Percentiles rank a stretch among this genome's conserved stretches.
phyloP scores from a whole-genome alignment of 805 yeast genomes.

The Candida gorgasii region DNA sequence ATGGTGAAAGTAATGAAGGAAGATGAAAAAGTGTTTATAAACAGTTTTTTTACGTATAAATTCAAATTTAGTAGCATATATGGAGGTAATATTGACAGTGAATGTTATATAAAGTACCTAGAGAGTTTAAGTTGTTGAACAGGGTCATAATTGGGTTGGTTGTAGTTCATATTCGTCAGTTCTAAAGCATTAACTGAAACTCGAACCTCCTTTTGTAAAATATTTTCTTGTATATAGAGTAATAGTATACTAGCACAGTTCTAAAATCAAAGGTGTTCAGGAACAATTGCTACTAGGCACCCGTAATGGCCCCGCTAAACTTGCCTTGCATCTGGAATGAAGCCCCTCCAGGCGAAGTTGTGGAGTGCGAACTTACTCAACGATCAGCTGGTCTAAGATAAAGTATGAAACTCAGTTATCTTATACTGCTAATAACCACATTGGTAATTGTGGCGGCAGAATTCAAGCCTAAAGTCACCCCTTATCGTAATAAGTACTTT shows the following conservation, averaged over 20 bases:
- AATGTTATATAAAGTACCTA: slow-evolving; percentile 7
- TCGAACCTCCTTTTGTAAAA: too few relatives aligned
- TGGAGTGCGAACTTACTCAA: neutral
- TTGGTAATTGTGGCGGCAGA: slow-evolving; percentile 2
- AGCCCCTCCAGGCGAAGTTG: too few relatives aligned
- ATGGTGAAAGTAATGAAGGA: slow-evolving; percentile 29
- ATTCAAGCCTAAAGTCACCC: slow-evolving; percentile 24
- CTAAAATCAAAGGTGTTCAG: too few relatives aligned
- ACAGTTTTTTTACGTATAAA: slow-evolving; percentile 31
- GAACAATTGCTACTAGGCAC: too few relatives aligned
- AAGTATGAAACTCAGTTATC: neutral
- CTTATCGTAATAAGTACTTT: slow-evolving; percentile 11
- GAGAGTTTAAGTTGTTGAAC: neutral
- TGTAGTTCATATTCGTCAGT: neutral
- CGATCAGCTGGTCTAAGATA: too few relatives aligned
- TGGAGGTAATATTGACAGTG: slow-evolving; percentile 19
- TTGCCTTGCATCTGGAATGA: too few relatives aligned
- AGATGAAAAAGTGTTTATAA: slow-evolving; percentile 30
- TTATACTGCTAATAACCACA: neutral
- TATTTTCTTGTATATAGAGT: too few relatives aligned
- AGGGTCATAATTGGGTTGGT: too few relatives aligned
- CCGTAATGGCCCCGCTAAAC: too few relatives aligned
- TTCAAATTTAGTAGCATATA: slow-evolving; percentile 28
- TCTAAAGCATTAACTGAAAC: too few relatives aligned
- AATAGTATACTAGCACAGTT: too few relatives aligned